A percentile compares a stretch with the other conserved stretches of the same genome.
Evolutionary conservation across 176 grass and related monocot species (phyloP).

Genomic region (Thalia dealbata): DNA sequence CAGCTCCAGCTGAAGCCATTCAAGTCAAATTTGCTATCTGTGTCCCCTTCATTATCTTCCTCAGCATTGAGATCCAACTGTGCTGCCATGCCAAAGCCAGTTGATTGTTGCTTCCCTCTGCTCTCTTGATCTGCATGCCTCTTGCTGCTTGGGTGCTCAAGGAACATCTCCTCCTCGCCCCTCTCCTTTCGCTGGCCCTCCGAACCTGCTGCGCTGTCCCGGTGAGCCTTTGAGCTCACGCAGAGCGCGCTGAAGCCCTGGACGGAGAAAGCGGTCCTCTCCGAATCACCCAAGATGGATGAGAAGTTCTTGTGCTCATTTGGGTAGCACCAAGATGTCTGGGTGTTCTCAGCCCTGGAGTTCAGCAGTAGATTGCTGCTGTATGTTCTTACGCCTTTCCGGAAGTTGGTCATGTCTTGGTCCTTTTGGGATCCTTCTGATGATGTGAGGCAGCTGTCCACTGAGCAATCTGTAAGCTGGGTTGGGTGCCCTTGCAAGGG

Average conservation of each 20-base stretch:
- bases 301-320: background rate
- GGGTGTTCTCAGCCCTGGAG: background rate
- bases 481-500: constrained; percentile 22
- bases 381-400: background rate
- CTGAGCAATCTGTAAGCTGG: constrained; percentile 56
- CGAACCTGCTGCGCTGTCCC: constrained; percentile 24
- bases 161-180: constrained; percentile 31
- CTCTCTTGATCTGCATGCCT: constrained; percentile 31
- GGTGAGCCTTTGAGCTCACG: constrained; percentile 35
- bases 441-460: constrained; percentile 62
- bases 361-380: background rate
- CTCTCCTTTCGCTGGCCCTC: background rate
- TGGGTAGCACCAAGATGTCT: background rate
- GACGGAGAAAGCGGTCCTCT: background rate
- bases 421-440: constrained; percentile 70
- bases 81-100: constrained; percentile 24
- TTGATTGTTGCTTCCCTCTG: constrained; percentile 20
- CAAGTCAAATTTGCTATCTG: constrained; percentile 43
- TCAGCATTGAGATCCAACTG: constrained; percentile 52
- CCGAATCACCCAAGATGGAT: background rate
- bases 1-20: constrained; percentile 67
- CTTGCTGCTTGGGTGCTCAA: constrained; percentile 28
- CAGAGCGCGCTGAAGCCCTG: constrained; percentile 38
- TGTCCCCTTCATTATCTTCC: constrained; percentile 6
- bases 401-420: constrained; percentile 24